A percentile compares a stretch with the other conserved stretches of the same genome.
Evolutionary conservation across 768 basidiomycete genomes (phyloP).

Genomic region (Suillus fuscotomentosus): DNA sequence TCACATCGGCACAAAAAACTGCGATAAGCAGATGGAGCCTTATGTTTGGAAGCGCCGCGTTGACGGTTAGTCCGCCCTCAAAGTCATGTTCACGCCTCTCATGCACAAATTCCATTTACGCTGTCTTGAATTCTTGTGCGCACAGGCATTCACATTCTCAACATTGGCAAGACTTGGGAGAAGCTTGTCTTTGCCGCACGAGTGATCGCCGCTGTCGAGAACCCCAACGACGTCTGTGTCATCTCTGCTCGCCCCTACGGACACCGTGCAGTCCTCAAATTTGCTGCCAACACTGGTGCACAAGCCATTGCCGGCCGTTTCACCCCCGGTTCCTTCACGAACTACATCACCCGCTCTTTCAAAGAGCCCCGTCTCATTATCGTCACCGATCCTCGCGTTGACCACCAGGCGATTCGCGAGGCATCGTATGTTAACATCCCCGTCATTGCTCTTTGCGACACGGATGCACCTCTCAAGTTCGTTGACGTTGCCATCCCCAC

Average conservation of each 20-base stretch:
- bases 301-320: constrained; percentile 99
- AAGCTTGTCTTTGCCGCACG: constrained; percentile 98
- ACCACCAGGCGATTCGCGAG: constrained; percentile 99
- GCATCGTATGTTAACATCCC: constrained; percentile 99
- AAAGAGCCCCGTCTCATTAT: constrained; percentile 99
- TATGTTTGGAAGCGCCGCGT: constrained; percentile 97
- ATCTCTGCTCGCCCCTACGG: constrained; percentile 99
- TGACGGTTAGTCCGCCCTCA: constrained; percentile 67
- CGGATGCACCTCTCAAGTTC: constrained; percentile 95
- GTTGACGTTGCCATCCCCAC: constrained; percentile 98
- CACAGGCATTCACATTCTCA: constrained; percentile 91
- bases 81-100: constrained; percentile 10
- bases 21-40: constrained; percentile 98
- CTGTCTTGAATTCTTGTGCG: neutral
- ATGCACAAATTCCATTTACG: constrained; percentile 8
- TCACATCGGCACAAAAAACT: constrained; percentile 98
- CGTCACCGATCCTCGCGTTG: constrained; percentile 98
- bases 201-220: constrained; percentile 95
- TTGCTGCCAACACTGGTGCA: constrained; percentile 95
- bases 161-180: constrained; percentile 99
- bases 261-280: constrained; percentile 99
- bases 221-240: constrained; percentile 97
- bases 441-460: constrained; percentile 98
- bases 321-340: constrained; percentile 98
- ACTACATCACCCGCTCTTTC: constrained; percentile 99